Evolutionary conservation across 306 rosid genomes (phyloP), one percentile per base, ranked within the genome.

Genomic region (Sicyos baderoa): DNA sequence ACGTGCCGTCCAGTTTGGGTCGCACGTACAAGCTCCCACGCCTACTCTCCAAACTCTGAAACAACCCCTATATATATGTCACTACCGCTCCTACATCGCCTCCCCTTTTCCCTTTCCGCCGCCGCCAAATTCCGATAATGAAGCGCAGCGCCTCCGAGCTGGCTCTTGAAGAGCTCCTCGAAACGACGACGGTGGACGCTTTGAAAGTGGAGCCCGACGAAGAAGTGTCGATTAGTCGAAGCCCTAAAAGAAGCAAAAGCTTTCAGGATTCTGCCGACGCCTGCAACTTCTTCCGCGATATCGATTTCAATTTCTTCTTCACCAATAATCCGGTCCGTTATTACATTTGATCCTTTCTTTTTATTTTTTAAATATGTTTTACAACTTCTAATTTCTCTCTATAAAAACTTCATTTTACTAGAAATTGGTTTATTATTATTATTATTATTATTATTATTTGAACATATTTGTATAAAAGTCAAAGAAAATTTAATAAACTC

Each of bases 291-390:
- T 73, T 35, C 72, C 80, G 72, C 29, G 73, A 74, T 17, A 75
- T 18, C 19, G 66, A 76, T 21, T 58, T 73, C 75, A 35, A 29
- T 59, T 78, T 53, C 75, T 51, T 55, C 42, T 73, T 83, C 50
- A 79, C 67, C 44, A 85, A 56, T 63, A 85, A 56, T 63, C 72
- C 81, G 94, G 98, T 93, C 47, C 79, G 84, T 25, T n/a, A n/a
- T n/a, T n/a, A n/a, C n/a, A n/a, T n/a, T n/a, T n/a, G n/a, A n/a
- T n/a, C n/a, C n/a, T n/a, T n/a, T n/a, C n/a, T n/a, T n/a, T n/a
- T n/a, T n/a, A n/a, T n/a, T n/a, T n/a, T n/a, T n/a, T n/a, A n/a
- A n/a, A n/a, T n/a, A n/a, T n/a, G n/a, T n/a, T n/a, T n/a, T n/a
- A n/a, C n/a, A n/a, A n/a, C n/a, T n/a, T n/a, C n/a, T n/a, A n/a